Percentiles rank a stretch among this genome's conserved stretches.
These are phyloP conservation scores for Collybiopsis confluens DNA, from an alignment of 768 basidiomycete species.

Conservation along the genomic window DNA sequence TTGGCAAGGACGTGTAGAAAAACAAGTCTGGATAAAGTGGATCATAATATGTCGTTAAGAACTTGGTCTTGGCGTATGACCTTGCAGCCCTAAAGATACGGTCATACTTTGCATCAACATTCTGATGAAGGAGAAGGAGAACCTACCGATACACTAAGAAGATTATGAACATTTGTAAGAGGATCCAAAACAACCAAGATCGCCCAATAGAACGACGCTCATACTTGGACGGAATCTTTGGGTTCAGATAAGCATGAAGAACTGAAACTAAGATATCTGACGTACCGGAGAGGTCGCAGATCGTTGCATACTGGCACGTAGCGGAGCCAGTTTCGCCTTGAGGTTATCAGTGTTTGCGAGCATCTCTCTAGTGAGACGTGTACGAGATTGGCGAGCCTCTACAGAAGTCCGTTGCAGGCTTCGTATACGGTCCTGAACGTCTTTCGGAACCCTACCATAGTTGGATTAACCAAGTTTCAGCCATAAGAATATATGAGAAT, in stretches of 20 bases:
- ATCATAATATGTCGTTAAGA: constrained; percentile 75
- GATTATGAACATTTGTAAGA: constrained; percentile 44
- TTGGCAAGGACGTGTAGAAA: constrained; percentile 42
- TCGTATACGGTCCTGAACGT: constrained; percentile 40
- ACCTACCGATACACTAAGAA: constrained; percentile 64
- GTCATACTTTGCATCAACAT: neutral
- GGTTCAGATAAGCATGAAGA: neutral
- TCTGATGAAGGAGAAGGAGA: constrained; percentile 13
- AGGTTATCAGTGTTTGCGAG: constrained; percentile 17
- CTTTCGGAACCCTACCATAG: constrained; percentile 8
- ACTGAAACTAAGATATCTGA: constrained; percentile 8
- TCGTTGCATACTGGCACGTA: constrained; percentile 30
- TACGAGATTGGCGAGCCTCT: constrained; percentile 46
- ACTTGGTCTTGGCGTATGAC: constrained; percentile 47
- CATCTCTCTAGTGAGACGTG: constrained; percentile 33
- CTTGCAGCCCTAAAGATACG: constrained; percentile 37
- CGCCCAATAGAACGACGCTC: constrained; percentile 17
- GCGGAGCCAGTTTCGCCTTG: constrained; percentile 25
- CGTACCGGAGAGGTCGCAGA: neutral
- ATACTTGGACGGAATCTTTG: neutral
- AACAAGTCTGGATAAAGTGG: constrained; percentile 73
- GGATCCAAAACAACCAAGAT: constrained; percentile 27
- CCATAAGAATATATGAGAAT: neutral
- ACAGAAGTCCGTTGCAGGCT: constrained; percentile 52
- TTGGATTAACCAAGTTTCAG: no score